A percentile compares a stretch with the other conserved stretches of the same genome.
phyloP scores from a whole-genome alignment of 139 green algal genomes.

The Chlamydomonas urium region DNA sequence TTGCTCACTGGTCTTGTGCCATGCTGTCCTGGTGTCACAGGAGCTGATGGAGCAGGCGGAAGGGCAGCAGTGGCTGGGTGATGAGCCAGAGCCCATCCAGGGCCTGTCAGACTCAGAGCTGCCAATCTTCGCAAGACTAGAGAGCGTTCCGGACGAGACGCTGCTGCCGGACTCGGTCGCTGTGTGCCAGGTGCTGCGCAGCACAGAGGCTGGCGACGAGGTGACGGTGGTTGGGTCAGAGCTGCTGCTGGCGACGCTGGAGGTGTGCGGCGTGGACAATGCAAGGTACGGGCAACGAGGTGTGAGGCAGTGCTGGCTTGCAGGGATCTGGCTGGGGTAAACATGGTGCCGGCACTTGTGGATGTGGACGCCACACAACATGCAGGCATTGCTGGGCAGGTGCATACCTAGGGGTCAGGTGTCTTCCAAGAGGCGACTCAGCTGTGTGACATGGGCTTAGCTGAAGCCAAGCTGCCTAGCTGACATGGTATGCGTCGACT shows the following conservation, averaged over 20 bases:
- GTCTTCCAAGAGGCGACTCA: neutral
- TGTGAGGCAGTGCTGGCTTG: neutral
- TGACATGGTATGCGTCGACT: neutral
- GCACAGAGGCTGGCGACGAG: neutral
- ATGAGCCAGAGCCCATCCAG: no score
- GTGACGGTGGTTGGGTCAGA: slow-evolving; percentile 33
- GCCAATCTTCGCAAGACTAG: no score
- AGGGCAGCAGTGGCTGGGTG: no score
- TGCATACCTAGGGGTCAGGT: neutral
- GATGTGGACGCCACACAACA: neutral
- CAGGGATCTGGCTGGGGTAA: neutral
- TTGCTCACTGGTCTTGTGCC: no score
- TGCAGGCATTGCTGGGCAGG: neutral
- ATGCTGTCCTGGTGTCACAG: no score
- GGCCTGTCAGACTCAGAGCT: no score
- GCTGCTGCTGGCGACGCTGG: slow-evolving; percentile 78
- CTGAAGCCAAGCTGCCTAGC: neutral
- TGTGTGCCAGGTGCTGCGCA: no score
- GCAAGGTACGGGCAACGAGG: slow-evolving; percentile 57
- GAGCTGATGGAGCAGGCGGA: no score
- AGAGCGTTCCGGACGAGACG: no score
- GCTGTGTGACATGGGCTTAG: neutral
- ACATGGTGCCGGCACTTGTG: neutral
- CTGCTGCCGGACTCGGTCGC: no score
- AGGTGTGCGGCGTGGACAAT: slow-evolving; percentile 84